phyloP scores from a whole-genome alignment of 2,329 filamentous ascomycete genomes.

The Didymellaceae sp. region DNA sequence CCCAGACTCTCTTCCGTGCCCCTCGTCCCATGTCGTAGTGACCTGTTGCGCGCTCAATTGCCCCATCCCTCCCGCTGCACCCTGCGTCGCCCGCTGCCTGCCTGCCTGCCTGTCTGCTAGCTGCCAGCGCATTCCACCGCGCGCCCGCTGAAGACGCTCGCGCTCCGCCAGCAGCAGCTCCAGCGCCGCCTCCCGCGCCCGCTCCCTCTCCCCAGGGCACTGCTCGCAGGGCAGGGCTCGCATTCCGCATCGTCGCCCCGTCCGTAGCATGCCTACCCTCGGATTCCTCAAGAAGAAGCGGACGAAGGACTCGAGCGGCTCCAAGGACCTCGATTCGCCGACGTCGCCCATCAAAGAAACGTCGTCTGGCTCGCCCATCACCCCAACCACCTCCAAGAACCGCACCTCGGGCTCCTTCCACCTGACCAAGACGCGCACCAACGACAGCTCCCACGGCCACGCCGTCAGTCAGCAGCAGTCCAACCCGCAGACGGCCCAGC shows the following conservation, averaged over 20 bases:
- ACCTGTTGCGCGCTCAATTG: neutral
- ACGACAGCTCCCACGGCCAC: conserved; percentile 31
- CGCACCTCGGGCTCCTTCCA: conserved; percentile 40
- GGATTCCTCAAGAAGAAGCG: conserved; percentile 98
- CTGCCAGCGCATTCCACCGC: neutral
- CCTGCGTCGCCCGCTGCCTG: neutral
- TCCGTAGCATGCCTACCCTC: conserved; percentile 80
- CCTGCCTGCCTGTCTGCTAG: neutral
- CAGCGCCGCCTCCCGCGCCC: neutral
- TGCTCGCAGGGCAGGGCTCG: conserved; percentile 30
- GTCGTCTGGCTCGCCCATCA: conserved; percentile 51
- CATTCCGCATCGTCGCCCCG: conserved; percentile 22
- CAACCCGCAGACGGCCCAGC: neutral
- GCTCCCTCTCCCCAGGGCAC: conserved; percentile 13
- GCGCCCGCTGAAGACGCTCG: conserved; percentile 5
- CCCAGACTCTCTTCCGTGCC: neutral
- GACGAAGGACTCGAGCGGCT: conserved; percentile 80
- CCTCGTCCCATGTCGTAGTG: neutral
- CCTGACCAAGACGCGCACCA: conserved; percentile 39
- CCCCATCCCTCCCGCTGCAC: neutral
- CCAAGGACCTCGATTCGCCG: conserved; percentile 69
- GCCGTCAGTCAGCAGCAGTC: conserved; percentile 14
- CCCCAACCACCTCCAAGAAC: conserved; percentile 43
- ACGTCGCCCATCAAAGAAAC: conserved; percentile 70
- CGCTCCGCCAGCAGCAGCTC: neutral